Conservation (phyloP, 345 rosid genomes). For the Citrus glauca region DNA sequence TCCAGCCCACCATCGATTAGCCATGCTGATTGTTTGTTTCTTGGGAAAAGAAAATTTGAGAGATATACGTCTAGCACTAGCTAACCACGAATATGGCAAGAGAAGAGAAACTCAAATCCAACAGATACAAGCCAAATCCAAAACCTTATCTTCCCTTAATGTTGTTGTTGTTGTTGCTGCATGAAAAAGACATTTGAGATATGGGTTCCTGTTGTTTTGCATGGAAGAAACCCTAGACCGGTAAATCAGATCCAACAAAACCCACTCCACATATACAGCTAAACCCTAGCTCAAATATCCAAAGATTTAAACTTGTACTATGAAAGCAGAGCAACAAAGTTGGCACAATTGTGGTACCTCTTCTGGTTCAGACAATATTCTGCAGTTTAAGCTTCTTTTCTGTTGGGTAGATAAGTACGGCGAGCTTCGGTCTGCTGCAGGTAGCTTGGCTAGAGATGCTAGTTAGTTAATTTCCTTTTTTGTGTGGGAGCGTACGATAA, state of each 20-base stretch:
- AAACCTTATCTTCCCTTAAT: slow-evolving; percentile 6
- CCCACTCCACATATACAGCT: not conserved
- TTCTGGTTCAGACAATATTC: not conserved
- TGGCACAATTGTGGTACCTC: not conserved
- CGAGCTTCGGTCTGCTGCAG: not conserved
- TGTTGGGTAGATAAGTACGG: not conserved
- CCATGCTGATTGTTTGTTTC: slow-evolving; percentile 32
- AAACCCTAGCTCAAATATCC: not conserved
- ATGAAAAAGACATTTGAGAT: slow-evolving; percentile 26
- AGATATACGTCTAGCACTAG: too few relatives aligned
- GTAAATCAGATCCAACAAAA: slow-evolving; percentile 27
- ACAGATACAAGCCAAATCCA: slow-evolving; percentile 25
- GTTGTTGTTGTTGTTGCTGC: not conserved
- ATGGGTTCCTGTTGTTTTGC: slow-evolving; percentile 40
- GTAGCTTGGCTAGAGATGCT: not conserved
- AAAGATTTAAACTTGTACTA: slow-evolving; percentile 5
- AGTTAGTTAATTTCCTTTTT: not conserved
- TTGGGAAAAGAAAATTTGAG: not conserved
- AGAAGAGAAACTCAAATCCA: slow-evolving; percentile 19
- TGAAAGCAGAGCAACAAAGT: not conserved
- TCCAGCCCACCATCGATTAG: slow-evolving; percentile 88
- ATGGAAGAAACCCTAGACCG: slow-evolving; percentile 33
- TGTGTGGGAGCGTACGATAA: slow-evolving; percentile 19
- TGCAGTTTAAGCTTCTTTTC: not conserved
- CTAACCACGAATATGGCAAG: too few relatives aligned